Conservation (phyloP, 768 basidiomycete species). For the Auricularia sp. region DNA sequence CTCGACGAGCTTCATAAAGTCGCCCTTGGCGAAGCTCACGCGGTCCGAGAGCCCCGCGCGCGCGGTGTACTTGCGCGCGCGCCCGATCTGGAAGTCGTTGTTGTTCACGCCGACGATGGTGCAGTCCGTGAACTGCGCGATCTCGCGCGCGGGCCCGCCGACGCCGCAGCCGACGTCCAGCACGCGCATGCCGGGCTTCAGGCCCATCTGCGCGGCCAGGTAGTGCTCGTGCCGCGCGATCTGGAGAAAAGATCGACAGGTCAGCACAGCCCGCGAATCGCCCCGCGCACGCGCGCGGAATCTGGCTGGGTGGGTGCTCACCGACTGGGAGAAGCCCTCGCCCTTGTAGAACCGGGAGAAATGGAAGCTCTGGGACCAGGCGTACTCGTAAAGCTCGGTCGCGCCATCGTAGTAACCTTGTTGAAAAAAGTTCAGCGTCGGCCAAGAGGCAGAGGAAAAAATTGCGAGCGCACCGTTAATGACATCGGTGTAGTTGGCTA, state of each 20-base stretch:
- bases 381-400: conserved; percentile 91
- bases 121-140: conserved; percentile 82
- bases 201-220: conserved; percentile 74
- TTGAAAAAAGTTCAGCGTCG: not conserved
- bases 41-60: conserved; percentile 64
- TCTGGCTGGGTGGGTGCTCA: conserved; percentile 2
- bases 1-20: conserved; percentile 91
- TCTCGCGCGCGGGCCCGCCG: conserved; percentile 93
- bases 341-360: conserved; percentile 96
- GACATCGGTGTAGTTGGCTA: conserved; percentile 82
- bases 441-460: not conserved
- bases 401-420: conserved; percentile 82
- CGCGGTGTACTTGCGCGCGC: conserved; percentile 77
- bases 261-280: conserved; percentile 30
- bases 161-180: conserved; percentile 98
- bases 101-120: conserved; percentile 85
- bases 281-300: conserved; percentile 22
- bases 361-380: conserved; percentile 87
- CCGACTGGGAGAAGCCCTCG: conserved; percentile 28
- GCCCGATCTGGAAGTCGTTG: conserved; percentile 87
- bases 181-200: conserved; percentile 87
- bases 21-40: conserved; percentile 79
- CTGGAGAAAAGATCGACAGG: conserved; percentile 14
- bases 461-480: conserved; percentile 63
- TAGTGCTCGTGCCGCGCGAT: conserved; percentile 96